Conservation (phyloP, 495 filamentous ascomycete species). For the Talaromyces thailandensis region DNA sequence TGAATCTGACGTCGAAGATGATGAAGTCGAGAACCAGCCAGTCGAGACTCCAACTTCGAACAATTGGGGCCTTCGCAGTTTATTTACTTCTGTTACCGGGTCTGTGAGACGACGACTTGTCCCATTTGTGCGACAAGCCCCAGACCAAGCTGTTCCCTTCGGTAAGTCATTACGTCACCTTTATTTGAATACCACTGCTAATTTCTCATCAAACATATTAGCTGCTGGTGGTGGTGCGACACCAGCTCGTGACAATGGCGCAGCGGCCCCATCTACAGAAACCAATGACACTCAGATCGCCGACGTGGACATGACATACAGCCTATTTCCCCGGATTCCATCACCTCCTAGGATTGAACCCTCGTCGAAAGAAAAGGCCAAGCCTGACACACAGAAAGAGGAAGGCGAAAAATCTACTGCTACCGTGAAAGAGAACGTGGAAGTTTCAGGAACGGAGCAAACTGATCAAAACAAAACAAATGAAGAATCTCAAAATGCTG, state of each 20-base stretch:
- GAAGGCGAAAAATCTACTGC: neutral
- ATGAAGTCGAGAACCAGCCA: neutral
- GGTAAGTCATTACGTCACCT: neutral
- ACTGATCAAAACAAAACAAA: neutral
- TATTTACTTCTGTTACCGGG: neutral
- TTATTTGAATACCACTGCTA: slow-evolving; percentile 1
- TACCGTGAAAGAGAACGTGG: neutral
- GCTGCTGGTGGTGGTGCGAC: slow-evolving; percentile 4
- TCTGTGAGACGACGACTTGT: slow-evolving; percentile 4
- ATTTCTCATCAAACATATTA: neutral
- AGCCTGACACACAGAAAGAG: neutral
- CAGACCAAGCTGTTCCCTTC: slow-evolving; percentile 6
- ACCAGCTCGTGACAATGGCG: neutral
- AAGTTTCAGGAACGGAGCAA: neutral
- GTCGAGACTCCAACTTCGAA: slow-evolving; percentile 1
- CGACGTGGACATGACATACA: neutral
- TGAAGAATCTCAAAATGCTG: neutral
- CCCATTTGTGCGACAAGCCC: neutral
- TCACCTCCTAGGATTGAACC: neutral
- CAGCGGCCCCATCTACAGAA: neutral
- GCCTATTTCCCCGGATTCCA: neutral
- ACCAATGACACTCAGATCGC: neutral
- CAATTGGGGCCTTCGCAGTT: slow-evolving; percentile 3
- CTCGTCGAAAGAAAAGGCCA: neutral
- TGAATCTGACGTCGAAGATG: neutral